Base-by-base conservation (phyloP, 2,329 filamentous ascomycete species). In the Aspergillus pseudonomiae region DNA sequence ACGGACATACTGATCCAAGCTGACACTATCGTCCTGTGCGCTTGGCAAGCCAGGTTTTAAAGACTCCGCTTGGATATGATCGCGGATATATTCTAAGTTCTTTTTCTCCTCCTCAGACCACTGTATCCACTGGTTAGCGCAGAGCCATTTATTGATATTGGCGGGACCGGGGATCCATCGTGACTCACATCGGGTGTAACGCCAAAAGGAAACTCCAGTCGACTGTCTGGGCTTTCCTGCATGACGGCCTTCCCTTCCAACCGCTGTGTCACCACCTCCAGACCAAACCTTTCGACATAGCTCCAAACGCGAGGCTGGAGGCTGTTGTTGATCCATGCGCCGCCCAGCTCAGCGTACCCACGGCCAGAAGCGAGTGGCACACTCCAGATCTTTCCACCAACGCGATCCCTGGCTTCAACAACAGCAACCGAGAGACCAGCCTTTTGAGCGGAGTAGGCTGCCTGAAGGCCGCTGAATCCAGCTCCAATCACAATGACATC, bases 351-450 rank as follows among this genome's bases (percentile, higher is more conserved):
- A 4, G 70, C 69, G 19, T 67, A 63, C 14, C 71, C 70, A n/a
- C 68, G 61, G 1, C 68, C 68, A 11, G 65, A 61, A 14, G 66
- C 64, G 9, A 68, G 57, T 9, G 67, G 66, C 14, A 65, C 56
- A 10, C 67, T 74, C 70, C 71, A 78, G 0, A 71, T 76, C 64
- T 79, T 80, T 2, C 80, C 80, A 6, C 79, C 79, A 2, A 81
- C 77, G 2, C 80, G 75, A 63, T 80, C 73, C 9, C 78, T 67
- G 6, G 79, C 79, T 59, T 82, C 80, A 0, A 81, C 67, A 14
- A 81, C 73, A 1, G 70, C 65, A 12, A 69, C 69, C 4, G 75
- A 77, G 0, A 75, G 63, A 1, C 77, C 77, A 1, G 71, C 67
- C 34, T 71, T 64, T 34, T 73, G 68, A 1, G 74, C 63, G 7